phyloP scores from a whole-genome alignment of 495 filamentous ascomycete genomes.

The Aspergillus baeticus region DNA sequence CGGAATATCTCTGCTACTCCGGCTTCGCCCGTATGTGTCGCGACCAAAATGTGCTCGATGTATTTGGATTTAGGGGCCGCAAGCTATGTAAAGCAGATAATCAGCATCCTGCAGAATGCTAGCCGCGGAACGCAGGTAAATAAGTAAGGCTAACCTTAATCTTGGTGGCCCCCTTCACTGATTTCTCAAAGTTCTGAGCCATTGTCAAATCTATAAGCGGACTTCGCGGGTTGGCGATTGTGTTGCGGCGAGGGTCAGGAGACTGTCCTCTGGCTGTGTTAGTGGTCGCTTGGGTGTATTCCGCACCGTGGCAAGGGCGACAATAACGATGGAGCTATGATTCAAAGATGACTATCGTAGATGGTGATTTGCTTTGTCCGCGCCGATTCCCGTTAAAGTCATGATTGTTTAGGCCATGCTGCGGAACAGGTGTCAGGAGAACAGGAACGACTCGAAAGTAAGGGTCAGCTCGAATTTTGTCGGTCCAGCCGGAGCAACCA shows the following conservation, averaged over 20 bases:
- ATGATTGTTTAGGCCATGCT: conserved; percentile 40
- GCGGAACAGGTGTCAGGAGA: conserved; percentile 21
- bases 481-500: background rate
- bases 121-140: background rate
- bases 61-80: conserved; percentile 99
- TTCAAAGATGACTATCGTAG: conserved; percentile 20
- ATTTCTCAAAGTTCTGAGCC: conserved; percentile 86
- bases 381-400: conserved; percentile 26
- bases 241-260: conserved; percentile 9
- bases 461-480: background rate
- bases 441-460: background rate
- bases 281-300: background rate
- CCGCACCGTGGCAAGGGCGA: background rate
- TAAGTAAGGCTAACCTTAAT: conserved; percentile 66
- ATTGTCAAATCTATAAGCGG: conserved; percentile 40
- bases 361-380: conserved; percentile 22
- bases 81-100: conserved; percentile 51
- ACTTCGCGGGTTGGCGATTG: conserved; percentile 1
- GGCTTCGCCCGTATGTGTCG: conserved; percentile 91
- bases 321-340: background rate
- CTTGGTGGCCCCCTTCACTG: conserved; percentile 90
- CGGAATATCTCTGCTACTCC: conserved; percentile 96
- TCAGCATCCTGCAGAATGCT: conserved; percentile 13
- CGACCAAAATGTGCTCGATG: conserved; percentile 95
- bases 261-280: background rate